These are phyloP conservation scores for Tetrastigma voinierianum DNA, from an alignment of 164 flowering plant genomes.

Conservation along the genomic window DNA sequence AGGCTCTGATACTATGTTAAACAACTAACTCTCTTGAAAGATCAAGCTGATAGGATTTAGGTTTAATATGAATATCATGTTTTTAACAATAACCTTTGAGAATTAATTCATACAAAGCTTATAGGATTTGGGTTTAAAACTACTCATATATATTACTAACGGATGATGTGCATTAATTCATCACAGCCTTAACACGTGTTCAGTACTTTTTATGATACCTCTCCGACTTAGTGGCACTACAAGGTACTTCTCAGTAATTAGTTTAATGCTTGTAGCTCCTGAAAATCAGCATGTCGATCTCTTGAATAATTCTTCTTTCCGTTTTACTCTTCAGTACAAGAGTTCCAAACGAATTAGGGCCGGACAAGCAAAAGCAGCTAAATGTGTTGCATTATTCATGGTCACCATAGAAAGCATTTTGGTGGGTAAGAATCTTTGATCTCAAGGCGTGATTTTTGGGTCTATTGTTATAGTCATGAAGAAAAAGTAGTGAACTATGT, in stretches of 20 bases:
- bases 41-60: too few relatives aligned
- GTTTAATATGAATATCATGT: too few relatives aligned
- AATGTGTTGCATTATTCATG: conserved; percentile 24
- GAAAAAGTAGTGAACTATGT: conserved; percentile 24
- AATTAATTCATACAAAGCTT: too few relatives aligned
- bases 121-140: too few relatives aligned
- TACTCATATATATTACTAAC: too few relatives aligned
- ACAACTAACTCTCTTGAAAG: too few relatives aligned
- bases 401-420: conserved; percentile 20
- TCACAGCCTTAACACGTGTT: conserved; percentile 26
- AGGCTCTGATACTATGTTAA: too few relatives aligned
- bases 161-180: too few relatives aligned
- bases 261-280: too few relatives aligned
- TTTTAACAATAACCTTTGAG: too few relatives aligned
- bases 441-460: conserved; percentile 19
- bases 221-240: conserved; percentile 34
- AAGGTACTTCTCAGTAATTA: conserved; percentile 22
- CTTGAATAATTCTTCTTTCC: neutral
- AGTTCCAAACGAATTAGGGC: conserved; percentile 46
- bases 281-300: neutral
- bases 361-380: conserved; percentile 29
- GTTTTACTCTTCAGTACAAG: conserved; percentile 22
- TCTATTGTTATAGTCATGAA: conserved; percentile 28
- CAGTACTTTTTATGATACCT: conserved; percentile 27
- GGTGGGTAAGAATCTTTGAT: conserved; percentile 17